Evolutionary conservation across 306 rosid genomes (phyloP).

Genomic region (Benincasa hispida): DNA sequence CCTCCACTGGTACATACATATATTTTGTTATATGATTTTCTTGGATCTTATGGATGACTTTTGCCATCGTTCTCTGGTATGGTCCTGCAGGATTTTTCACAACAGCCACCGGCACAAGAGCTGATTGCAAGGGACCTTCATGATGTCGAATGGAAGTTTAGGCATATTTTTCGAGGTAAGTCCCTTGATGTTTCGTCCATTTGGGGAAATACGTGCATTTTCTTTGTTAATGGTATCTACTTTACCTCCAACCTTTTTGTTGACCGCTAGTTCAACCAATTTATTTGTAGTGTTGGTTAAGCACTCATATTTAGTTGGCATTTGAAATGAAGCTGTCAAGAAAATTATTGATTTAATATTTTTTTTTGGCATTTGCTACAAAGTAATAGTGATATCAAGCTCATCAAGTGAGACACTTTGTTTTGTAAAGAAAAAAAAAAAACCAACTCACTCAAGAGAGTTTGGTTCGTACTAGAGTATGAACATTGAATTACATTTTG

Average conservation of each 20-base stretch:
- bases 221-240: not conserved
- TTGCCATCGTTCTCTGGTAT: slow-evolving; percentile 14
- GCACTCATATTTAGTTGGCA: not conserved
- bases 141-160: slow-evolving; percentile 82
- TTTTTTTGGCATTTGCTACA: not conserved
- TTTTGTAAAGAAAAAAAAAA: not conserved
- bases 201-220: not conserved
- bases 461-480: not conserved
- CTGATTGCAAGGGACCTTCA: slow-evolving; percentile 83
- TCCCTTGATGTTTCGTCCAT: not conserved
- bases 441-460: not conserved
- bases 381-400: not conserved
- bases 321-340: not conserved
- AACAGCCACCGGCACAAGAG: slow-evolving; percentile 83
- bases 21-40: slow-evolving; percentile 11
- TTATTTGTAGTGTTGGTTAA: not conserved
- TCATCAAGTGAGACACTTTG: not conserved
- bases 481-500: not conserved
- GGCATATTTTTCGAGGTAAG: slow-evolving; percentile 73
- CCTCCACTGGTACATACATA: slow-evolving; percentile 52
- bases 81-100: slow-evolving; percentile 54
- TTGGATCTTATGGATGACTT: slow-evolving; percentile 3
- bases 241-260: not conserved
- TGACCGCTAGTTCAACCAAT: not conserved
- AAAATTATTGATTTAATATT: not conserved